Base-by-base conservation (phyloP, 352 stramenopile genomes). In the Phytophthora multivora region DNA sequence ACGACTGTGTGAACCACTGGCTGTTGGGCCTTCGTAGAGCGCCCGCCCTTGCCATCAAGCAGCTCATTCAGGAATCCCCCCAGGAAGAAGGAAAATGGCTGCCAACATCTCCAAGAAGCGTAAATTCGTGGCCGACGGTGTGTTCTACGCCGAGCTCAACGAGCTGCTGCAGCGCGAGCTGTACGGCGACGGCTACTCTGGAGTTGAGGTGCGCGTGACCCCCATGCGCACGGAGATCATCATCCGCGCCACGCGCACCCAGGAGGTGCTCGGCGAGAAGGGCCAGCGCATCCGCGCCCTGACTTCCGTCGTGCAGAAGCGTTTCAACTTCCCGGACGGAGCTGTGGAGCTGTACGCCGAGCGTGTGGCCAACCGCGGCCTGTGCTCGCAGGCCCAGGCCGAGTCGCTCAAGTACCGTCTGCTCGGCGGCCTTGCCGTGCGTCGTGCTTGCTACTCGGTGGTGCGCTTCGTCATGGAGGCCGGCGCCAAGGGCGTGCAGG, bases 331-430 rank as follows among this genome's bases (percentile, higher is more conserved):
- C 71, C 79, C 87, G 33, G 91, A 98, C 52, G 90, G 88, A 50
- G 86, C 89, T 48, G 97, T 99, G 13, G 97, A 99, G 80, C 89
- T 99, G 31, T 99, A 99, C 81, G 97, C 97, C 42, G 98, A 99
- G 85, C 96, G 97, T 54, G 97, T 99, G 43, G 90, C 97, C 47
- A 99, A 99, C 86, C 96, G 98, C 56, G 97, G 97, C 19, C 88
- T 99, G 41, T 99, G 97, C 84, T 98, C 98, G 63, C 96, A 99
- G 84, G 97, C 97, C 25, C 94, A 98, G 81, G 97, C 97, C 45
- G 98, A 99, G 86, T 99, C 96, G 41, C 91, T 99, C 70, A 99
- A 99, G 88, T 99, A 99, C 93, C 99, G 99, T 78, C 91, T 99
- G 15, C 82, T 99, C 43, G 97, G 95, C 61, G 97, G 97, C 68